Conservation (phyloP, 257 asterid genomes). For the Solanum paucissectum region DNA sequence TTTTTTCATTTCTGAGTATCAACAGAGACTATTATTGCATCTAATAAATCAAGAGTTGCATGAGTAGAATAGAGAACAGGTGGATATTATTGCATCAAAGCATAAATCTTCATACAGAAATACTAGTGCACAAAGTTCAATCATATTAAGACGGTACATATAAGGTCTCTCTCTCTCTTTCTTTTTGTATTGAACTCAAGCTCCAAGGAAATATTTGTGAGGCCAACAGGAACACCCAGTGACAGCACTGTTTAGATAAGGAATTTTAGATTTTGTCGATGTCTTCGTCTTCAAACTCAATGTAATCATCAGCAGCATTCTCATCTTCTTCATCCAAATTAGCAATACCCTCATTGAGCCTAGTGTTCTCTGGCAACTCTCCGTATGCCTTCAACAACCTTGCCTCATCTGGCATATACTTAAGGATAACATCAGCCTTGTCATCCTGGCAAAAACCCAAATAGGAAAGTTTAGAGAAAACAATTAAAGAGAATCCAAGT, state of each 20-base stretch:
- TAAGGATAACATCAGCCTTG: conserved; percentile 88
- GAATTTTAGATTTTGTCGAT: conserved; percentile 63
- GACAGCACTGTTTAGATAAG: not conserved
- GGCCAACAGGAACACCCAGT: not conserved
- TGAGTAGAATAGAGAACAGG: not conserved
- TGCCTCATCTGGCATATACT: conserved; percentile 91
- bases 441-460: conserved; percentile 49
- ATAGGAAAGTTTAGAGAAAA: not conserved
- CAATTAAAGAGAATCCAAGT: not conserved
- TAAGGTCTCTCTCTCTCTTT: not conserved
- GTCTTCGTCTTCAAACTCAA: conserved; percentile 86
- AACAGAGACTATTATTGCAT: not conserved
- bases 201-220: not conserved
- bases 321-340: conserved; percentile 73
- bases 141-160: conserved; percentile 12
- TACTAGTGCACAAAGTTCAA: conserved; percentile 7
- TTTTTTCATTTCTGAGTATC: not conserved
- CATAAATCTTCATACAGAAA: conserved; percentile 10
- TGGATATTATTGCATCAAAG: conserved; percentile 18
- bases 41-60: not conserved
- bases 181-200: not conserved
- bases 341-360: conserved; percentile 72
- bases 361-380: conserved; percentile 79
- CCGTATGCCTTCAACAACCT: conserved; percentile 90
- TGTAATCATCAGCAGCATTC: conserved; percentile 49